Evolutionary conservation across 2,329 filamentous ascomycete genomes (phyloP).

Genomic region (Bipolaris sorokiniana): DNA sequence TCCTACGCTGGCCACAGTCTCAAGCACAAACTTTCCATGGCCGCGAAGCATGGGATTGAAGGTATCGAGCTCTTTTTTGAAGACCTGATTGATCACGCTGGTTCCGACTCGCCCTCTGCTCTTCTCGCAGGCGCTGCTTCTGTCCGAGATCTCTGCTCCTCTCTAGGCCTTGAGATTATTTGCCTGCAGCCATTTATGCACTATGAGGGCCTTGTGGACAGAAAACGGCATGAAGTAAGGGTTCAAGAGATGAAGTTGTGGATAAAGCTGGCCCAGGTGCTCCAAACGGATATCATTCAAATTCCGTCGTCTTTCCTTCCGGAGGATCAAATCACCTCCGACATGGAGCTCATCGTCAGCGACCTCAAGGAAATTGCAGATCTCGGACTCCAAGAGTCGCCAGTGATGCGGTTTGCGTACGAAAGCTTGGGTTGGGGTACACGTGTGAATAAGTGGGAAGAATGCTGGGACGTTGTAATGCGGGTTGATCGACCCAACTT

Average conservation of each 20-base stretch:
- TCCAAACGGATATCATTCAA: conserved; percentile 74
- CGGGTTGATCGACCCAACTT: conserved; percentile 73
- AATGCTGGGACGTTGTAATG: conserved; percentile 70
- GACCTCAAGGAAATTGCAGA: conserved; percentile 72
- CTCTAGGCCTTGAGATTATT: conserved; percentile 64
- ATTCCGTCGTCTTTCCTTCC: conserved; percentile 75
- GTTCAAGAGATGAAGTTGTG: conserved; percentile 71
- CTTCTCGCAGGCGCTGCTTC: conserved; percentile 64
- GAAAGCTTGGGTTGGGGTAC: conserved; percentile 78
- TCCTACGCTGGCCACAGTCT: conserved; percentile 71
- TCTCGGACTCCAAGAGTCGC: conserved; percentile 63
- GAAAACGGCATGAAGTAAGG: conserved; percentile 61
- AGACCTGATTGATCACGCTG: conserved; percentile 69
- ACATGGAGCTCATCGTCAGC: conserved; percentile 62
- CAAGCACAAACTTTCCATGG: conserved; percentile 70
- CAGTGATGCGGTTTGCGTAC: conserved; percentile 71
- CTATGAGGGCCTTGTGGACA: conserved; percentile 75
- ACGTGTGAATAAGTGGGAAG: conserved; percentile 72
- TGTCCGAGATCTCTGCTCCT: conserved; percentile 64
- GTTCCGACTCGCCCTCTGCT: conserved; percentile 51
- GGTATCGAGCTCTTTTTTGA: conserved; percentile 81
- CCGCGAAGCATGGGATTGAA: conserved; percentile 67
- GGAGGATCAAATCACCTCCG: conserved; percentile 56
- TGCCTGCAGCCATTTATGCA: conserved; percentile 79
- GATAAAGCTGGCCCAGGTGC: conserved; percentile 68